Evolutionary conservation across 2,329 filamentous ascomycete genomes (phyloP), one percentile per base, ranked within the genome.

Genomic region (Knufia petricola): DNA sequence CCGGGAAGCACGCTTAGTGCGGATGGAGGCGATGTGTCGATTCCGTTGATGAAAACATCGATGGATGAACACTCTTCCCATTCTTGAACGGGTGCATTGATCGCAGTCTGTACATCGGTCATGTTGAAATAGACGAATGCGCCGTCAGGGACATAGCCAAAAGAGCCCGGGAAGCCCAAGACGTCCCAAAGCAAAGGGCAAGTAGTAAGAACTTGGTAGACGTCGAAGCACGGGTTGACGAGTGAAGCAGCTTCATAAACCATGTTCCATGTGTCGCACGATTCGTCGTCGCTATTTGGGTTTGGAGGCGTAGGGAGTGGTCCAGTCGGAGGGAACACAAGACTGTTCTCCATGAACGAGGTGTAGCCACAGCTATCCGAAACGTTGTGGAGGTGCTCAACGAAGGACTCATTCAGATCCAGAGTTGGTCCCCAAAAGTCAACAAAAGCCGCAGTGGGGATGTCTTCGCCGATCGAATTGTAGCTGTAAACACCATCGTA

Each of bases 191-290:
- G 69, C 2, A 81, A 55, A 0, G 86, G 86, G 61, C 86, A 92
- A 10, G 80, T 84, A 3, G 78, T 80, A 2, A 21, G 21, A 41
- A 23, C 46, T 42, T 84, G 77, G 66, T 90, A 92, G 9, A 85
- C 69, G 62, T 87, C 79, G 66, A 84, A 94, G 69, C 87, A 92
- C 0, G 86, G 86, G 66, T 92, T 92, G 28, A 78, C 64, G 1
- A 68, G 60, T 3, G 70, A 53, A 6, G 75, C 74, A 24, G 78
- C 81, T 0, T 70, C 55, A 57, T 68, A 69, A 24, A 85, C 75
- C 19, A 74, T 67, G 50, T 73, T 63, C 58, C 75, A 84, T 17
- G 86, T 59, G 43, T 71, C 69, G 61, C 85, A 89, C 3, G 70
- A 73, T 0, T 66, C 59, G 0, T 66, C 66, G 30, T 66, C 56